Percentiles rank a stretch among this genome's conserved stretches.
Conservation (phyloP, 495 filamentous ascomycete species). For the Podospora pseudopauciseta region DNA sequence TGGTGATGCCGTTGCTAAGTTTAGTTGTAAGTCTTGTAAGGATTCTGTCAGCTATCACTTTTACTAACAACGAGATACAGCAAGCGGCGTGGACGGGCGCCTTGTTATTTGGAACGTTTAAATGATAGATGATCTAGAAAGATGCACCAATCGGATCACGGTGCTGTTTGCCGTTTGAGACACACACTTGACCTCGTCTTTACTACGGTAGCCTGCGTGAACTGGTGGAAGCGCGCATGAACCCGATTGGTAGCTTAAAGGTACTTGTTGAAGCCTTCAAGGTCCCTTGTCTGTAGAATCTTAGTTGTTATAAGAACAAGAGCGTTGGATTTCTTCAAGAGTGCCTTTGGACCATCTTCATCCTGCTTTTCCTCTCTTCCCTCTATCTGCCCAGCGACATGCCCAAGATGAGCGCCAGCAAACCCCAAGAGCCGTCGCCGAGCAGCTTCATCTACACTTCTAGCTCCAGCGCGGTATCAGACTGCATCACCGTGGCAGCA, state of each 20-base stretch:
- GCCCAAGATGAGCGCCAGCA: background rate
- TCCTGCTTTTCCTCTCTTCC: background rate
- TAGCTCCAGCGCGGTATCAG: background rate
- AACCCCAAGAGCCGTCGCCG: slow-evolving; percentile 11
- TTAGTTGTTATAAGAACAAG: background rate
- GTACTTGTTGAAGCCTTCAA: slow-evolving; percentile 4
- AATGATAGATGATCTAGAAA: slow-evolving; percentile 9
- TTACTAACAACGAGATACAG: slow-evolving; percentile 51
- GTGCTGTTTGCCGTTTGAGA: slow-evolving; percentile 12
- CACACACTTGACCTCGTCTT: slow-evolving; percentile 15
- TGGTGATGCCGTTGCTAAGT: slow-evolving; percentile 64
- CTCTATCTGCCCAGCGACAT: background rate
- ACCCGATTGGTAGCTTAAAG: slow-evolving; percentile 4
- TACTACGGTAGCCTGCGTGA: slow-evolving; percentile 2
- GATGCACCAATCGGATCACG: slow-evolving; percentile 19
- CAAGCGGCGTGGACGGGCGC: slow-evolving; percentile 91
- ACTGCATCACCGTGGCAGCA: background rate
- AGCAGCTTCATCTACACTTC: slow-evolving; percentile 28
- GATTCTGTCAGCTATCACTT: slow-evolving; percentile 11
- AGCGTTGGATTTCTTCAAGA: background rate
- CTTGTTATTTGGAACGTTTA: slow-evolving; percentile 71
- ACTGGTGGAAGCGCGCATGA: slow-evolving; percentile 12
- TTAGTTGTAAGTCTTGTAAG: slow-evolving; percentile 70
- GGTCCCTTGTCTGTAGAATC: background rate
- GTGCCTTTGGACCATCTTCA: background rate